Base-by-base conservation (phyloP, 2,329 filamentous ascomycete species). In the Daldinia sp. region DNA sequence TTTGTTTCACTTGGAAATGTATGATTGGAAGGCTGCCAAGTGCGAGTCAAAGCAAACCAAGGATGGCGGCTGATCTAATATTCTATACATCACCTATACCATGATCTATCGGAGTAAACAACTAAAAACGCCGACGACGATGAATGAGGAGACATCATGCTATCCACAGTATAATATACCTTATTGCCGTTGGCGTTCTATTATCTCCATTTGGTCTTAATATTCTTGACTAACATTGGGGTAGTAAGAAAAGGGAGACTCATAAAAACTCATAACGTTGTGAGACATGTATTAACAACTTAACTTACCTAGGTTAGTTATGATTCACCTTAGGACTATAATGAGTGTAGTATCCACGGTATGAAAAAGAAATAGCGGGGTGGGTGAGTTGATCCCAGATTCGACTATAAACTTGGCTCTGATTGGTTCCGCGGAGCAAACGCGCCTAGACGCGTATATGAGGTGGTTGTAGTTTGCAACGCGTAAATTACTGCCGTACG, bases 371-470 rank as follows among this genome's bases (percentile, higher is more conserved):
- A 23, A 48, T 48, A 48, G 44, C 44, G 44, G 44, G 23, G 50
- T 59, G 59, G 60, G 41, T 35, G 50, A 15, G 13, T 12, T 26
- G 33, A 57, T 60, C 33, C 50, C 33, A 60, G 53, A 60, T 53
- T 53, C n/a, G 55, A 46, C 55, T 44, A 58, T 50, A 68, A 54
- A 50, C 33, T 55, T n/a, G 33, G 26, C 62, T 41, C 4, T 68
- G 62, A 71, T 71, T 71, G 65, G 65, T 12, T 54, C 39, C 51
- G 23, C 20, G 37, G 63, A 59, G 30, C 59, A 68, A 71, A 71
- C 68, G 68, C 68, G 68, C 48, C 46, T 62, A 66, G 59, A 60
- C 68, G 68, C 68, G 68, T 71, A 68, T 60, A 42, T 51, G 12
- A 5, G 23, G 15, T 18, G 30, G 20, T 41, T n/a, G 18, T 65